These are phyloP conservation scores for Termitomyces sp. DNA, from an alignment of 768 basidiomycete genomes.

Conservation along the genomic window DNA sequence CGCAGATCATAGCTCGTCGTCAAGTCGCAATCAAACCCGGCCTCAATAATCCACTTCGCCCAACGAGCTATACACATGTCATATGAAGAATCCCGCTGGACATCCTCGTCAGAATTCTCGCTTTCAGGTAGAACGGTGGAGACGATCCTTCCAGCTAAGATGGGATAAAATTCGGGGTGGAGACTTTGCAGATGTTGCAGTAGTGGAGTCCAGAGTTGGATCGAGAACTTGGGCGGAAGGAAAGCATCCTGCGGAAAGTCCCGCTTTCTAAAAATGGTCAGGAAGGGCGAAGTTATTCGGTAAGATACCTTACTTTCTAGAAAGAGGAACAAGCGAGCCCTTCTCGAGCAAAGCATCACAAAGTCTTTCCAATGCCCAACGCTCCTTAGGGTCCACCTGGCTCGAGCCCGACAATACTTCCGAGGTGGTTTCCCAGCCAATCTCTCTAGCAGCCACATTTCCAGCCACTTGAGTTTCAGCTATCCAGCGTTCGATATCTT, in stretches of 20 bases:
- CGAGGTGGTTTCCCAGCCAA: slow-evolving; percentile 42
- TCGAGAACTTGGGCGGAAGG: slow-evolving; percentile 45
- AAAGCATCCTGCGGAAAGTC: slow-evolving; percentile 36
- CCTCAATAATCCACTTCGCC: slow-evolving; percentile 58
- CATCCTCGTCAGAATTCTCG: slow-evolving; percentile 12
- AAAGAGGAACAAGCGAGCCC: slow-evolving; percentile 77
- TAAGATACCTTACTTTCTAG: slow-evolving; percentile 62
- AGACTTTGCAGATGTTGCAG: slow-evolving; percentile 50
- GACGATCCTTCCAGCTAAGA: slow-evolving; percentile 46
- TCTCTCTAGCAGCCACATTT: slow-evolving; percentile 40
- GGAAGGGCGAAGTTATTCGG: slow-evolving; percentile 19
- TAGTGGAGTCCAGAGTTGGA: slow-evolving; percentile 67
- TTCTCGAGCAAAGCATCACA: slow-evolving; percentile 64
- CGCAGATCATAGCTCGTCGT: slow-evolving; percentile 36
- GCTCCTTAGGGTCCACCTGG: slow-evolving; percentile 52
- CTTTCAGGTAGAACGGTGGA: slow-evolving; percentile 24
- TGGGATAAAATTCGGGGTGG: slow-evolving; percentile 52
- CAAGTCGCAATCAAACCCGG: slow-evolving; percentile 27
- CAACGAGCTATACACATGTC: slow-evolving; percentile 64
- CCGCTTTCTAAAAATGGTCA: slow-evolving; percentile 51
- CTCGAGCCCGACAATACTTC: slow-evolving; percentile 22
- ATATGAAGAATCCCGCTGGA: slow-evolving; percentile 39
- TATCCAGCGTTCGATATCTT: slow-evolving; percentile 77
- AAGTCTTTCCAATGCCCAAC: slow-evolving; percentile 65
- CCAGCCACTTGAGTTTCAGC: slow-evolving; percentile 67